These are phyloP conservation scores for Cyberlindnera suaveolens DNA, from an alignment of 805 yeast species.

Conservation along the genomic window DNA sequence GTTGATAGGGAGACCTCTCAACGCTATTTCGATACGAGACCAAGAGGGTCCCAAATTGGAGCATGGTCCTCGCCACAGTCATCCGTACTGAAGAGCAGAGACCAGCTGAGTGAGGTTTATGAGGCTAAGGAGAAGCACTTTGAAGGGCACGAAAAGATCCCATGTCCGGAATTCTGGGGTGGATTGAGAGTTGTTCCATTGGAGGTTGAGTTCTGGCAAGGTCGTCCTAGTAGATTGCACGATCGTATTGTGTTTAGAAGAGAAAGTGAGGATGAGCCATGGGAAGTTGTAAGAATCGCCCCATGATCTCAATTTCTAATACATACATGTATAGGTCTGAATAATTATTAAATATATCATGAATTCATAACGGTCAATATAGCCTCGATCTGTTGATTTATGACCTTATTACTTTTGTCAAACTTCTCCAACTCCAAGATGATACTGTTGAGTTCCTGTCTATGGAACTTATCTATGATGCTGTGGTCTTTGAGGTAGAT, in stretches of 20 bases:
- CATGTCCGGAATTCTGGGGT: conserved; percentile 95
- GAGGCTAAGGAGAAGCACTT: conserved; percentile 47
- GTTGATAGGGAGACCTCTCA: conserved; percentile 69
- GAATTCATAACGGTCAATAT: conserved; percentile 5
- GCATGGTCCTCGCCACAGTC: conserved; percentile 97
- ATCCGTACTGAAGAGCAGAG: conserved; percentile 47
- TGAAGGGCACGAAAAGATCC: conserved; percentile 56
- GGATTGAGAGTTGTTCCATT: conserved; percentile 84
- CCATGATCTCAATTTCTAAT: conserved; percentile 35
- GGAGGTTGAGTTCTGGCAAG: conserved; percentile 97
- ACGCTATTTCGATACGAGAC: conserved; percentile 79
- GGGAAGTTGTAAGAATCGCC: conserved; percentile 67
- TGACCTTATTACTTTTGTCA: conserved; percentile 9
- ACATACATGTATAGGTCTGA: not conserved
- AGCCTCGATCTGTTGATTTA: conserved; percentile 11
- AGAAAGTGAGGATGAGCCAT: conserved; percentile 41
- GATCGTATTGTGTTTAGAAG: conserved; percentile 77
- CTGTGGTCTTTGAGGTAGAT: conserved; percentile 3
- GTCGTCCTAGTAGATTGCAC: conserved; percentile 82
- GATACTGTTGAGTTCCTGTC: conserved; percentile 10
- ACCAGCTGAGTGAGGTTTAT: conserved; percentile 53
- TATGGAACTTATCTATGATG: conserved; percentile 8
- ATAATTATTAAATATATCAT: not conserved
- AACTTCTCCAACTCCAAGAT: conserved; percentile 14
- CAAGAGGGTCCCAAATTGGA: conserved; percentile 88